Percentiles rank a stretch among this genome's conserved stretches.
phyloP scores from a whole-genome alignment of 805 yeast genomes.

The Kazachstania kunashirensis region DNA sequence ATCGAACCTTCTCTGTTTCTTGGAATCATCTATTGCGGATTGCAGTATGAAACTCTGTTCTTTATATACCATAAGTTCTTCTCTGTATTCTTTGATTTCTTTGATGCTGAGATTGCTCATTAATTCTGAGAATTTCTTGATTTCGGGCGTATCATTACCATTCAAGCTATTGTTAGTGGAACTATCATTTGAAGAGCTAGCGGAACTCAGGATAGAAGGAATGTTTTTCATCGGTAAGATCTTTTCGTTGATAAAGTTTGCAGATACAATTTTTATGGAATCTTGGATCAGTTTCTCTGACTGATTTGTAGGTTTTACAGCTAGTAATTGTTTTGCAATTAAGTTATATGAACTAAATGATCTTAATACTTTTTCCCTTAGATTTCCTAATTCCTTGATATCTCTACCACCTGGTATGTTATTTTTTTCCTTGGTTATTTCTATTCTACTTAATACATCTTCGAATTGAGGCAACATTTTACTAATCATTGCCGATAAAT shows the following conservation, averaged over 20 bases:
- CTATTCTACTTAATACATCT: constrained; percentile 28
- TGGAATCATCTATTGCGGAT: constrained; percentile 51
- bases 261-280: constrained; percentile 48
- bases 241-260: constrained; percentile 55
- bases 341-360: constrained; percentile 44
- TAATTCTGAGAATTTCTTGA: constrained; percentile 12
- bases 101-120: constrained; percentile 35
- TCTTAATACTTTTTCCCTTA: constrained; percentile 38
- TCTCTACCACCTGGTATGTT: constrained; percentile 22
- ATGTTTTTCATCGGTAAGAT: constrained; percentile 54
- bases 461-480: constrained; percentile 37
- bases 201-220: constrained; percentile 28
- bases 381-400: constrained; percentile 31
- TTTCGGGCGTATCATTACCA: constrained; percentile 3
- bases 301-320: constrained; percentile 26
- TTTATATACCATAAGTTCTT: constrained; percentile 73
- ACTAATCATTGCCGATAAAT: constrained; percentile 32
- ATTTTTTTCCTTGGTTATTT: constrained; percentile 21
- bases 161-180: constrained; percentile 1
- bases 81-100: constrained; percentile 51
- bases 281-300: constrained; percentile 40
- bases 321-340: constrained; percentile 37
- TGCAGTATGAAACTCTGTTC: constrained; percentile 74
- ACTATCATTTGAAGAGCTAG: constrained; percentile 2
- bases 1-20: constrained; percentile 63